phyloP scores from a whole-genome alignment of 495 filamentous ascomycete species.

The Penicillium samsonianum region DNA sequence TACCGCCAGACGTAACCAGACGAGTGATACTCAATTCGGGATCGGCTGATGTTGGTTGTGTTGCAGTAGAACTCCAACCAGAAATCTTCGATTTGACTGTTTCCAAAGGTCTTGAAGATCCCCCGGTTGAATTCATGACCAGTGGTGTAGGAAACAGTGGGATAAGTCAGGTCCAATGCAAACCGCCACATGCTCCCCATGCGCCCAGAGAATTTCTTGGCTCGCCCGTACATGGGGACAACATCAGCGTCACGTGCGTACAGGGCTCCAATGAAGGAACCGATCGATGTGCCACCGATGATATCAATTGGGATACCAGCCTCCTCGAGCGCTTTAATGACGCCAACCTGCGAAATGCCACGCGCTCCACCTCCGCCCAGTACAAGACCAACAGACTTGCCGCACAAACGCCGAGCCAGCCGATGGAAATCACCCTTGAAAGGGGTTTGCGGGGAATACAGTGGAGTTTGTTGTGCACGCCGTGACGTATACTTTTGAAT shows the following conservation, averaged over 20 bases:
- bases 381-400: slow-evolving; percentile 91
- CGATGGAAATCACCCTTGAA: slow-evolving; percentile 98
- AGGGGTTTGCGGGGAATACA: slow-evolving; percentile 87
- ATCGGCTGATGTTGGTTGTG: slow-evolving; percentile 94
- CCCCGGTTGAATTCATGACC: slow-evolving; percentile 99
- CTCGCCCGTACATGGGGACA: slow-evolving; percentile 92
- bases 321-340: slow-evolving; percentile 94
- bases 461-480: slow-evolving; percentile 77
- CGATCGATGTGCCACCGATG: slow-evolving; percentile 94
- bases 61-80: slow-evolving; percentile 99
- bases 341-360: slow-evolving; percentile 87
- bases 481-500: slow-evolving; percentile 96
- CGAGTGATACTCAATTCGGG: slow-evolving; percentile 85
- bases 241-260: slow-evolving; percentile 97
- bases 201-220: slow-evolving; percentile 93
- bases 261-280: slow-evolving; percentile 92
- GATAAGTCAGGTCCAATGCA: slow-evolving; percentile 92
- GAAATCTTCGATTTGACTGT: slow-evolving; percentile 96
- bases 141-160: slow-evolving; percentile 91
- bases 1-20: slow-evolving; percentile 97
- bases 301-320: slow-evolving; percentile 96
- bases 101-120: slow-evolving; percentile 97
- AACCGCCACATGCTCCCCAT: slow-evolving; percentile 99
- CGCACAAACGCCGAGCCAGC: slow-evolving; percentile 84
- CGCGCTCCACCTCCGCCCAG: slow-evolving; percentile 91